Conservation (phyloP, 441 rosid species). For the Eutrema salsugineum region DNA sequence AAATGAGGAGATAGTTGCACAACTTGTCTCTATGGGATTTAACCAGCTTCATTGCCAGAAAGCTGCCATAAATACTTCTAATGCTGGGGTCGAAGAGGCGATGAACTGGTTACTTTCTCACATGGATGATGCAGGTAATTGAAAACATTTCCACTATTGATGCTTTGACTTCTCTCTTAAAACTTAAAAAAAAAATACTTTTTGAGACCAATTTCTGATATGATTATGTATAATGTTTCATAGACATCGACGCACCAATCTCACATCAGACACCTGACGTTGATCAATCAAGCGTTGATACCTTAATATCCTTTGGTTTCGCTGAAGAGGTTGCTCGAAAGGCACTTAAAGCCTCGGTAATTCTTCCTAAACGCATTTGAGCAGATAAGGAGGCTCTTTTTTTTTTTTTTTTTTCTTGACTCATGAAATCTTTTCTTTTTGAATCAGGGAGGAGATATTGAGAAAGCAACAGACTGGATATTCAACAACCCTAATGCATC, state of each 20-base stretch:
- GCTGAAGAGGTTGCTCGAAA: conserved; percentile 74
- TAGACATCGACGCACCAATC: conserved; percentile 78
- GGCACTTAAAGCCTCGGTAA: conserved; percentile 85
- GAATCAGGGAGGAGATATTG: conserved; percentile 83
- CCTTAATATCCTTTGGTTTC: conserved; percentile 88
- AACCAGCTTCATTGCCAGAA: conserved; percentile 85
- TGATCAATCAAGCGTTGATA: conserved; percentile 70
- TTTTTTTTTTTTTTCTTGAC: not conserved
- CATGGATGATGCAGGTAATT: conserved; percentile 90
- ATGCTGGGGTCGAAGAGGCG: conserved; percentile 91
- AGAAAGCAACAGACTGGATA: conserved; percentile 98
- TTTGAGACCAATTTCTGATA: not conserved
- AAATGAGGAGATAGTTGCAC: conserved; percentile 78
- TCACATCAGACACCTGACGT: conserved; percentile 42
- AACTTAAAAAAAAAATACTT: not conserved
- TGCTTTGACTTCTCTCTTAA: not conserved
- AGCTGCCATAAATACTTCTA: conserved; percentile 83
- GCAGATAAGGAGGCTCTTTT: not conserved
- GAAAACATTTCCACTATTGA: not conserved
- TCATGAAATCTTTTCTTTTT: not conserved
- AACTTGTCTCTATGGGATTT: conserved; percentile 93
- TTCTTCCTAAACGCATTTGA: conserved; percentile 4
- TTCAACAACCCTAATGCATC: conserved; percentile 80
- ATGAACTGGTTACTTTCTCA: conserved; percentile 95
- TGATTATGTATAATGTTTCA: conserved; percentile 11